Conservation (phyloP, 2,329 filamentous ascomycete species). For the Drechslerella dactyloides region DNA sequence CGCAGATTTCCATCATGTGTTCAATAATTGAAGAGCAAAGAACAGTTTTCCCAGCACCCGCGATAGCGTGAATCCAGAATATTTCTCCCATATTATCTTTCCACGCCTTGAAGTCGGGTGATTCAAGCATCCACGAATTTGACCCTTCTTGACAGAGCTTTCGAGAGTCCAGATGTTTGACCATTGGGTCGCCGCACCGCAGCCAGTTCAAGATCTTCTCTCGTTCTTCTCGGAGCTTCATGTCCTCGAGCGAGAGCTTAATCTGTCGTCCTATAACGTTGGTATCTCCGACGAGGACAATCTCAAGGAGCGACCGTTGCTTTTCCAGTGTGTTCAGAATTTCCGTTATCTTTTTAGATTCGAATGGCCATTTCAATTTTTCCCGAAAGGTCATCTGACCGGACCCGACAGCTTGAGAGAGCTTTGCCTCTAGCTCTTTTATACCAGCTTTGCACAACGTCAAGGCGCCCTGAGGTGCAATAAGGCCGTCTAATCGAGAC, state of each 20-base stretch:
- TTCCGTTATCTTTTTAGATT: constrained; percentile 18
- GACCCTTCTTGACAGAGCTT: constrained; percentile 38
- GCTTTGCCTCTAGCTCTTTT: constrained; percentile 9
- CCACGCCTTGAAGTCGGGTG: constrained; percentile 49
- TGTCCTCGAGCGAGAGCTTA: constrained; percentile 18
- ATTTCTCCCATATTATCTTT: constrained; percentile 4
- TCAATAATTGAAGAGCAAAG: constrained; percentile 43
- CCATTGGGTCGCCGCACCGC: constrained; percentile 7
- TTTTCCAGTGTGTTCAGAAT: constrained; percentile 16
- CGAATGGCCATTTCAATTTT: constrained; percentile 32
- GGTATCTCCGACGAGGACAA: constrained; percentile 14
- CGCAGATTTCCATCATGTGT: constrained; percentile 51
- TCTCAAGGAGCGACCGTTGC: constrained; percentile 12
- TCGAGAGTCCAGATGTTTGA: constrained; percentile 52
- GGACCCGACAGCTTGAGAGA: constrained; percentile 1
- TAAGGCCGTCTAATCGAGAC: constrained; percentile 11
- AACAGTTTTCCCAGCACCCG: constrained; percentile 56
- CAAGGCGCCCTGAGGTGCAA: constrained; percentile 17
- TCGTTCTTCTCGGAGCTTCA: constrained; percentile 21
- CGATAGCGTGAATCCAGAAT: constrained; percentile 45
- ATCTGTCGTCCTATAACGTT: constrained; percentile 22
- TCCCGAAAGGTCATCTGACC: constrained; percentile 22
- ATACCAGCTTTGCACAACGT: constrained; percentile 13
- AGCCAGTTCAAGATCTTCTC: constrained; percentile 26
- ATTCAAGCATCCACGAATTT: constrained; percentile 54